Base-by-base conservation (phyloP, 768 basidiomycete species). In the Rhodocollybia butyracea region DNA sequence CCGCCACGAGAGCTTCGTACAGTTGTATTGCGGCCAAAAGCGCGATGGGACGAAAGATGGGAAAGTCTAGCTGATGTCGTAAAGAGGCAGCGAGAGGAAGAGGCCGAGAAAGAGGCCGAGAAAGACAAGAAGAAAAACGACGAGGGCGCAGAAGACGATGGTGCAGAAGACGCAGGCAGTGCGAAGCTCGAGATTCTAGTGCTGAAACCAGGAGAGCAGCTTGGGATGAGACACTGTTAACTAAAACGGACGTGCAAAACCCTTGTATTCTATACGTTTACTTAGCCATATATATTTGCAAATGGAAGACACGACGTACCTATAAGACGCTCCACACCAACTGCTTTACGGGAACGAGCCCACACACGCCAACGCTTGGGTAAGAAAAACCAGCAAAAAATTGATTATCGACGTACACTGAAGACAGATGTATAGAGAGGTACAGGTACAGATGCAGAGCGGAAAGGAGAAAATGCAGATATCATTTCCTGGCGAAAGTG, bases 401-500 rank as follows among this genome's bases (percentile, higher is more conserved):
- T 40, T 32, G 42, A 46, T n/a, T 46, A 11, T 27, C 45, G 30
- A 32, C 17, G 30, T 24, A 48, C 29, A 34, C 15, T 19, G 2
- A 19, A 13, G 24, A 36, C 19, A 26, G 36, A 27, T 21, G 29
- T 46, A 55, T 27, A 46, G 26, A 7, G 13, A 46, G n/a, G n/a
- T 45, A 55, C 32, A 29, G 41, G 39, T 41, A 47, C 31, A 39
- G 21, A 32, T 15, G 54, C n/a, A 43, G 30, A 19, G 31, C 17
- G 29, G 46, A 21, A 10, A 54, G 11, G 24, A 11, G 30, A 22
- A 30, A 19, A 38, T 3, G 19, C 22, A 26, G 10, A 15, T 24
- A 53, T 63, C 79, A 88, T 67, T 88, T 88, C 72, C 86, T 84
- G 53, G 86, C 86, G 63, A 86, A 88, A 29, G 86, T 88, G 61